Percentiles rank a stretch among this genome's conserved stretches.
Conservation (phyloP, 192 early-diverging fungal genomes). For the Coemansia sp. region DNA sequence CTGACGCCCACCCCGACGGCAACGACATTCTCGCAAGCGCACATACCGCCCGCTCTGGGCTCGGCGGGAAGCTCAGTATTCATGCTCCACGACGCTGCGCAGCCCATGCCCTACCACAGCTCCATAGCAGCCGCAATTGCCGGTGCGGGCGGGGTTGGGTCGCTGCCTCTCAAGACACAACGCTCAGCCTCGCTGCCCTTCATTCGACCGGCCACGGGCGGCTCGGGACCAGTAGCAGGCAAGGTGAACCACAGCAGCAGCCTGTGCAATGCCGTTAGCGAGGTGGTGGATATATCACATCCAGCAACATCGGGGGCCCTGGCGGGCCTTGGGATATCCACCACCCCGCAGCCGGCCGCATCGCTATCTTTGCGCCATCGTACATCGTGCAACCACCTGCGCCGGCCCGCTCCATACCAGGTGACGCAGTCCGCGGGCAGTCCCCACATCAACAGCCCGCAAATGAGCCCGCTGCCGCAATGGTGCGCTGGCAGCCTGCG, state of each 20-base stretch:
- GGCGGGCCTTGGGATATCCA: constrained; percentile 23
- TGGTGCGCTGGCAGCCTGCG: constrained; percentile 31
- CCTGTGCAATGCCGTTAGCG: constrained; percentile 26
- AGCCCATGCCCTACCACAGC: constrained; percentile 4
- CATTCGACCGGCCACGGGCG: constrained; percentile 13
- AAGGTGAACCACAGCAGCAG: constrained; percentile 30
- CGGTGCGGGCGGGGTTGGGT: background rate
- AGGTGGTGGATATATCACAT: constrained; percentile 1
- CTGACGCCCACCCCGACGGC: constrained; percentile 45
- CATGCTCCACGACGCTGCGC: constrained; percentile 11
- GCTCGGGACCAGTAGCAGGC: background rate
- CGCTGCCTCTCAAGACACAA: constrained; percentile 38
- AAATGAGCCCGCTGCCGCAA: constrained; percentile 33
- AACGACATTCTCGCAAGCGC: constrained; percentile 1
- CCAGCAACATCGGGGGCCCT: background rate
- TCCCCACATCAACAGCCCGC: constrained; percentile 37
- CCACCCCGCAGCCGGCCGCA: constrained; percentile 15
- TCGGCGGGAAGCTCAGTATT: constrained; percentile 25
- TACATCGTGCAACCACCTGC: constrained; percentile 35
- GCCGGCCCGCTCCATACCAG: constrained; percentile 41
- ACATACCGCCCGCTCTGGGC: constrained; percentile 2
- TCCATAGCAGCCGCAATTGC: constrained; percentile 21
- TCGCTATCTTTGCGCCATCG: constrained; percentile 37
- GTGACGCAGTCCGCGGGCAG: constrained; percentile 18
- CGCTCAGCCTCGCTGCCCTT: constrained; percentile 47